These are phyloP conservation scores for Suillus variegatus DNA, from an alignment of 768 basidiomycete genomes.

Conservation along the genomic window DNA sequence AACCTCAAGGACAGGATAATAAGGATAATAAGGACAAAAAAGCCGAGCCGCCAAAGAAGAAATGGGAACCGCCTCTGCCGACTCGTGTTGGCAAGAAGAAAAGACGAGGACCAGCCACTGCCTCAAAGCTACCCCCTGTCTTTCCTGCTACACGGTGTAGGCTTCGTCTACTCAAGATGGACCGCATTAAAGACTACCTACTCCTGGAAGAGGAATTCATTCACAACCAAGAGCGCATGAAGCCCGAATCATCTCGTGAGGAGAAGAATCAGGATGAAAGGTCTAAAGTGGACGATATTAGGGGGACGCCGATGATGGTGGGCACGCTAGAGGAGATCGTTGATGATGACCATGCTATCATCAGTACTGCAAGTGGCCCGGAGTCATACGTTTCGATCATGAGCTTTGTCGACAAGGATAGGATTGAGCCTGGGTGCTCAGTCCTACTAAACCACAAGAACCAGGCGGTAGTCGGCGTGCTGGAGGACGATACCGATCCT, in stretches of 20 bases:
- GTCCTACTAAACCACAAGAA: conserved; percentile 96
- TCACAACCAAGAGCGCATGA: conserved; percentile 87
- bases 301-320: conserved; percentile 97
- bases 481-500: conserved; percentile 94
- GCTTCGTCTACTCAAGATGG: conserved; percentile 92
- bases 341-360: conserved; percentile 99
- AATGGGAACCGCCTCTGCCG: conserved; percentile 98
- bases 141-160: conserved; percentile 95
- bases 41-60: conserved; percentile 70
- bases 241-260: conserved; percentile 84
- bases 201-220: conserved; percentile 95
- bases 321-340: conserved; percentile 98
- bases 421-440: conserved; percentile 94
- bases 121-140: conserved; percentile 89
- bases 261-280: conserved; percentile 96
- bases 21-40: conserved; percentile 48
- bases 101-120: conserved; percentile 84
- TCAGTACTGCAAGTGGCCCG: conserved; percentile 91
- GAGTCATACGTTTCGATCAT: conserved; percentile 98
- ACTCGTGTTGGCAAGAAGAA: conserved; percentile 98
- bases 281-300: conserved; percentile 89
- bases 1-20: conserved; percentile 49
- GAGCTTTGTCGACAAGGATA: conserved; percentile 97
- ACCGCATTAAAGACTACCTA: conserved; percentile 97
- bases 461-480: conserved; percentile 91